phyloP scores from a whole-genome alignment of 2,329 filamentous ascomycete genomes.

The Sarocladium brachiariae region DNA sequence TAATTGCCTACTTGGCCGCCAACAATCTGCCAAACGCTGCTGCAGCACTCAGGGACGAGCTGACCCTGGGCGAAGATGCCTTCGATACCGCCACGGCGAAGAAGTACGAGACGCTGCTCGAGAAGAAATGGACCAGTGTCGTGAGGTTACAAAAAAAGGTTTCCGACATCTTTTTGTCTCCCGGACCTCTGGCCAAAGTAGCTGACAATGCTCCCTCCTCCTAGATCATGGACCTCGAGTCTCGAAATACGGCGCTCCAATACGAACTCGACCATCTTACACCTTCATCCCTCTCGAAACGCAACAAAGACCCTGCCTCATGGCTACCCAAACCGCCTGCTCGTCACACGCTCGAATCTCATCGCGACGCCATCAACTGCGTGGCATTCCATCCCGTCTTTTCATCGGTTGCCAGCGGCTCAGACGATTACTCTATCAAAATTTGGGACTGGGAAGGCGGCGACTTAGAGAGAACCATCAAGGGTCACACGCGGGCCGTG shows the following conservation, averaged over 20 bases:
- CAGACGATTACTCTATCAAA: constrained; percentile 90
- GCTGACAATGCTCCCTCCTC: not conserved
- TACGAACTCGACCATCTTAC: constrained; percentile 79
- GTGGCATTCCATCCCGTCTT: constrained; percentile 91
- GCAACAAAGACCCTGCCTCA: constrained; percentile 74
- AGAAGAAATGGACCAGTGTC: constrained; percentile 98
- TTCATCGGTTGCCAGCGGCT: constrained; percentile 81
- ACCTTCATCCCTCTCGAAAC: constrained; percentile 64
- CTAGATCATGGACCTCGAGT: constrained; percentile 90
- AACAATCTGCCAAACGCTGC: constrained; percentile 65
- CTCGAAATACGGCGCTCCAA: constrained; percentile 65
- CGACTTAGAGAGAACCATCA: constrained; percentile 82
- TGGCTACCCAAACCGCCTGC: constrained; percentile 85
- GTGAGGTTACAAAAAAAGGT: constrained; percentile 95
- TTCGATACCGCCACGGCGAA: constrained; percentile 80
- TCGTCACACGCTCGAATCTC: constrained; percentile 75
- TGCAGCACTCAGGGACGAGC: constrained; percentile 66
- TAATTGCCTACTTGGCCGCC: constrained; percentile 79
- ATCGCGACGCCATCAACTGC: constrained; percentile 74
- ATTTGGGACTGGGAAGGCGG: constrained; percentile 97
- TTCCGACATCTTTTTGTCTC: constrained; percentile 16
- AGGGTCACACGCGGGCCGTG: constrained; percentile 85
- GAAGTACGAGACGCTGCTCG: constrained; percentile 88
- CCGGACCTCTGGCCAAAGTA: not conserved
- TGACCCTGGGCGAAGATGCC: constrained; percentile 59